A percentile compares a stretch with the other conserved stretches of the same genome.
Conservation (phyloP, 139 green algal genomes). For the Klebsormidium nitens region DNA sequence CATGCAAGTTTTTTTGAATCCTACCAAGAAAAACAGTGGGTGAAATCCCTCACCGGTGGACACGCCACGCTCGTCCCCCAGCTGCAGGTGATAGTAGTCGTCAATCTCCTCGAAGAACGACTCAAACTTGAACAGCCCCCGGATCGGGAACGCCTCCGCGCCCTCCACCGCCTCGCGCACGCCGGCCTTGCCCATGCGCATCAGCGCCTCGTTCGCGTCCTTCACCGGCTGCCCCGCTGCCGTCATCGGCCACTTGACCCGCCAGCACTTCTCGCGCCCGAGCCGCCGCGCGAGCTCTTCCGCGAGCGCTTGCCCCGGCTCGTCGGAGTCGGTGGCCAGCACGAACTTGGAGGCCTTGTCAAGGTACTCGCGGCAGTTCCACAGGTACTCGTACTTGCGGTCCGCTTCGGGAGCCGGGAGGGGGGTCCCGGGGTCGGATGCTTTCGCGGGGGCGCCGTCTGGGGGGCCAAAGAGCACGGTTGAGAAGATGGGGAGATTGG, state of each 20-base stretch:
- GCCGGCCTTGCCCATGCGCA: constrained; percentile 55
- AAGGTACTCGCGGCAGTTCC: constrained; percentile 53
- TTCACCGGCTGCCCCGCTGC: constrained; percentile 51
- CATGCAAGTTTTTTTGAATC: too few relatives aligned
- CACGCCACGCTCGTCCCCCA: constrained; percentile 49
- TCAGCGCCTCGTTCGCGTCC: constrained; percentile 88
- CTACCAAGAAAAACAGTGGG: too few relatives aligned
- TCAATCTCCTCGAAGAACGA: constrained; percentile 61
- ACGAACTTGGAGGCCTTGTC: constrained; percentile 47
- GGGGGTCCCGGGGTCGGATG: constrained; percentile 46
- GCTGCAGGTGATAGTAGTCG: constrained; percentile 50
- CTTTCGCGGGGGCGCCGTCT: constrained; percentile 60
- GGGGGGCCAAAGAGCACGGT: too few relatives aligned
- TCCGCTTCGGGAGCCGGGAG: constrained; percentile 53
- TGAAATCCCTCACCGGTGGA: constrained; percentile 73
- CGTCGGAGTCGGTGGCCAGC: constrained; percentile 77
- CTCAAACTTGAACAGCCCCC: constrained; percentile 62
- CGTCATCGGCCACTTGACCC: constrained; percentile 50
- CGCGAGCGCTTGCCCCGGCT: constrained; percentile 65
- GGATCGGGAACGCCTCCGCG: constrained; percentile 71
- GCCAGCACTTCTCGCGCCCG: constrained; percentile 66
- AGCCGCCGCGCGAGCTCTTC: constrained; percentile 81
- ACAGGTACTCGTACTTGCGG: constrained; percentile 74
- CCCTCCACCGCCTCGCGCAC: constrained; percentile 55
- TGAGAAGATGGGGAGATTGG: too few relatives aligned